Conservation (phyloP, 345 rosid species). For the Stellera chamaejasme region DNA sequence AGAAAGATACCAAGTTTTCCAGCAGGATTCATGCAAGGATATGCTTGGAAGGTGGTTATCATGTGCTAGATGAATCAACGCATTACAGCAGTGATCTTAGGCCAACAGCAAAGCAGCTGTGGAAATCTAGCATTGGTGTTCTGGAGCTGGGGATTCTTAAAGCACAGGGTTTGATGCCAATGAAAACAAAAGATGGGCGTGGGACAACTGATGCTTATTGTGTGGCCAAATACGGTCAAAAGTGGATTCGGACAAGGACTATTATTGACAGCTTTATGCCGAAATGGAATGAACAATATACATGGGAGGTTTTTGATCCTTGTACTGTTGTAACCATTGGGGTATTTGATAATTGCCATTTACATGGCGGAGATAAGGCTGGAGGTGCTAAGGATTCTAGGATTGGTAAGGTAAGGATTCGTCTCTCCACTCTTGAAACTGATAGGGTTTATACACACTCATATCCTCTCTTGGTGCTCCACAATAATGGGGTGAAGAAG, state of each 20-base stretch:
- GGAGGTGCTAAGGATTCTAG: slow-evolving; percentile 13
- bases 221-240: slow-evolving; percentile 35
- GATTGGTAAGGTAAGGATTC: slow-evolving; percentile 32
- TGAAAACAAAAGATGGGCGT: slow-evolving; percentile 33
- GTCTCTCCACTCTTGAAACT: slow-evolving; percentile 34
- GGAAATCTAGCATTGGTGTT: slow-evolving; percentile 28
- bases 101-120: slow-evolving; percentile 34
- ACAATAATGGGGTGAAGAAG: slow-evolving; percentile 28
- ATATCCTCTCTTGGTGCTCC: slow-evolving; percentile 28
- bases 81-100: slow-evolving; percentile 31
- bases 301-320: slow-evolving; percentile 35
- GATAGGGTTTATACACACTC: slow-evolving; percentile 32
- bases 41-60: slow-evolving; percentile 34
- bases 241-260: slow-evolving; percentile 34
- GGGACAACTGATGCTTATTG: slow-evolving; percentile 34
- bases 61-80: slow-evolving; percentile 34
- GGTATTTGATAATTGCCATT: slow-evolving; percentile 30
- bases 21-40: slow-evolving; percentile 30
- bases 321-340: slow-evolving; percentile 34
- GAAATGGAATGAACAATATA: slow-evolving; percentile 12
- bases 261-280: slow-evolving; percentile 21
- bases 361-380: slow-evolving; percentile 20
- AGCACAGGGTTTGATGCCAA: slow-evolving; percentile 29
- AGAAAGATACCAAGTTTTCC: slow-evolving; percentile 24
- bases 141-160: slow-evolving; percentile 28